These are phyloP conservation scores for Circinella umbellata DNA, from an alignment of 371 early-diverging fungal species.

Conservation along the genomic window DNA sequence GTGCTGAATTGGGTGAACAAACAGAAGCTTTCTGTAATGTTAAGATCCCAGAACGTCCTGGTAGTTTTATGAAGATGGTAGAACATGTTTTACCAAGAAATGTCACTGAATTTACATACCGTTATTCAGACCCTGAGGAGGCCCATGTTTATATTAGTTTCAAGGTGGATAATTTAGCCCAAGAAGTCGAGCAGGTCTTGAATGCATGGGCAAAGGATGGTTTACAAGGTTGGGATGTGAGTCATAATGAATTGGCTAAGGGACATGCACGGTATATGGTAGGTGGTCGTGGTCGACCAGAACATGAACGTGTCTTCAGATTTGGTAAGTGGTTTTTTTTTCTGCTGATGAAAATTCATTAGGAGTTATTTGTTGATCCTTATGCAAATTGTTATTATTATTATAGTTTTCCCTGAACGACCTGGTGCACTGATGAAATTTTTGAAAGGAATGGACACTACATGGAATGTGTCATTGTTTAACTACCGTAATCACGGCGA, in stretches of 20 bases:
- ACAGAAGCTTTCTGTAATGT: slow-evolving; percentile 90
- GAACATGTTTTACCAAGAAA: slow-evolving; percentile 78
- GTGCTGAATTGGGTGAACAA: slow-evolving; percentile 90
- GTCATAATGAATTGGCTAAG: slow-evolving; percentile 94
- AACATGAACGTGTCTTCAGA: slow-evolving; percentile 87
- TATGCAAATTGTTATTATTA: background rate
- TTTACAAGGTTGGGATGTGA: slow-evolving; percentile 80
- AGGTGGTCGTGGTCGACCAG: slow-evolving; percentile 80
- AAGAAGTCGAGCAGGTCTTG: slow-evolving; percentile 75
- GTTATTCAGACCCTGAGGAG: slow-evolving; percentile 74
- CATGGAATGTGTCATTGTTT: slow-evolving; percentile 94
- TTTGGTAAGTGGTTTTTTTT: slow-evolving; percentile 61
- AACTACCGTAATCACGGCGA: slow-evolving; percentile 97
- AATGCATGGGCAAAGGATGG: slow-evolving; percentile 57
- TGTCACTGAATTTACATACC: slow-evolving; percentile 94
- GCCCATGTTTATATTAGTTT: slow-evolving; percentile 93
- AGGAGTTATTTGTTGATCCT: too few species aligned
- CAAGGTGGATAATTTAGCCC: slow-evolving; percentile 63
- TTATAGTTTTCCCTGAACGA: slow-evolving; percentile 88
- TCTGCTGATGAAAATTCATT: background rate
- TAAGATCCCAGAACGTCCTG: slow-evolving; percentile 90
- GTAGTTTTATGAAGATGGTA: slow-evolving; percentile 85
- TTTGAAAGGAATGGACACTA: slow-evolving; percentile 70
- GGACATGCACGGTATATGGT: slow-evolving; percentile 92
- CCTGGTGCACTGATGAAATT: slow-evolving; percentile 91